Evolutionary conservation across 345 rosid species (phyloP).

Genomic region (Passiflora organensis): DNA sequence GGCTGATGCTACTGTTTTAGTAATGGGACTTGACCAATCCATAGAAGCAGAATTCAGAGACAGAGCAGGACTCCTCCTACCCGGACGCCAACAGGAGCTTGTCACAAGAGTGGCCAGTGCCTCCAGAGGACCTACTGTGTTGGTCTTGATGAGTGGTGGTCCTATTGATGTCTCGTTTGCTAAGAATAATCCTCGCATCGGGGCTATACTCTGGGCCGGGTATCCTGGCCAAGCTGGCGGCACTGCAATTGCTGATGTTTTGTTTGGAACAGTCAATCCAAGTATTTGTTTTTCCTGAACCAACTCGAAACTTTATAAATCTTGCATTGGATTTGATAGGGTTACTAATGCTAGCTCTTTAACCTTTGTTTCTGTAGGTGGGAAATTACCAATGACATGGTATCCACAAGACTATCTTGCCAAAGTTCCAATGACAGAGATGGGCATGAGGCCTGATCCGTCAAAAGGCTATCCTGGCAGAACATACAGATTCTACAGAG

Average conservation of each 20-base stretch:
- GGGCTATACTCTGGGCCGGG: slow-evolving; percentile 37
- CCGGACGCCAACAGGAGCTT: slow-evolving; percentile 40
- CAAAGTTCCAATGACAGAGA: slow-evolving; percentile 29
- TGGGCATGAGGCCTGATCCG: slow-evolving; percentile 29
- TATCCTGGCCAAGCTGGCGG: slow-evolving; percentile 35
- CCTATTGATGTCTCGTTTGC: slow-evolving; percentile 45
- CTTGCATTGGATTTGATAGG: too few species aligned
- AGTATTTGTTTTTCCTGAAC: slow-evolving; percentile 6
- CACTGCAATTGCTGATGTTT: slow-evolving; percentile 29
- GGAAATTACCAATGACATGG: slow-evolving; percentile 35
- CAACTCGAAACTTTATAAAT: background rate
- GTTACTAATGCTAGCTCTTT: too few species aligned
- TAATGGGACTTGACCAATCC: background rate
- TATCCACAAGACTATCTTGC: slow-evolving; percentile 26
- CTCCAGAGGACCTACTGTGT: slow-evolving; percentile 27
- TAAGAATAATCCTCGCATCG: slow-evolving; percentile 18
- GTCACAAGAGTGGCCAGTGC: slow-evolving; percentile 30
- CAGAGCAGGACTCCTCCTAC: slow-evolving; percentile 13
- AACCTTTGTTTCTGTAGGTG: slow-evolving; percentile 14
- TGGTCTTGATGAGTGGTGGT: slow-evolving; percentile 44
- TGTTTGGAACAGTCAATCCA: slow-evolving; percentile 26
- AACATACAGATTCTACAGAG: slow-evolving; percentile 69
- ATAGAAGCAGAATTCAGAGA: background rate
- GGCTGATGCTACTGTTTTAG: background rate
- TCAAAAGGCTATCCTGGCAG: slow-evolving; percentile 26